Percentiles rank a stretch among this genome's conserved stretches.
phyloP scores from a whole-genome alignment of 1,284 basidiomycete species.

The Hemileia vastatrix region DNA sequence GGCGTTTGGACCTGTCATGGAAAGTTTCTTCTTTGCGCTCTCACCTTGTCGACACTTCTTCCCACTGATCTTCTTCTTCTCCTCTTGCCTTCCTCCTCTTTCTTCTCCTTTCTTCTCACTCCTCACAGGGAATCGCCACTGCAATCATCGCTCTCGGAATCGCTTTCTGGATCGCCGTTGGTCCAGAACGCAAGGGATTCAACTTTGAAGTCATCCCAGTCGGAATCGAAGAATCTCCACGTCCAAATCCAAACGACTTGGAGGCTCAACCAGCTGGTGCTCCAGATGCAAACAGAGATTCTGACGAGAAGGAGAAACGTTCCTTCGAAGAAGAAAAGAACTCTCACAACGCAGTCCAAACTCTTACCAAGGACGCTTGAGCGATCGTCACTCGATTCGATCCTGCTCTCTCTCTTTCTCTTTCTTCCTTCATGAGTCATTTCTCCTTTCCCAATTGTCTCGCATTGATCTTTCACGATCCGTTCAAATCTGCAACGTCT shows the following conservation, averaged over 20 bases:
- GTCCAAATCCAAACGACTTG: background rate
- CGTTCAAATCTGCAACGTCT: no score
- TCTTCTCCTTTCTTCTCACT: background rate
- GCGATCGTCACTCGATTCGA: no score
- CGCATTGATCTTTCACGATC: no score
- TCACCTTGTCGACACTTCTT: background rate
- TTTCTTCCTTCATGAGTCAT: no score
- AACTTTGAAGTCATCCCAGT: constrained; percentile 29
- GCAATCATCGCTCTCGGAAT: constrained; percentile 30
- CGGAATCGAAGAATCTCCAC: background rate
- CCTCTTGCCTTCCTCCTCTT: background rate
- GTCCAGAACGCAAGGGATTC: constrained; percentile 30
- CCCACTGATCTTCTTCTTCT: background rate
- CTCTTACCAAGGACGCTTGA: background rate
- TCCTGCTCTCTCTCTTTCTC: no score
- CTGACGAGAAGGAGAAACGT: background rate
- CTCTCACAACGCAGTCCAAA: background rate
- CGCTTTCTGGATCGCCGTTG: constrained; percentile 26
- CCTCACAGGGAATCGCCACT: constrained; percentile 23
- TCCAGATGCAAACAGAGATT: background rate
- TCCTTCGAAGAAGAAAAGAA: background rate
- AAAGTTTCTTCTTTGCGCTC: no score
- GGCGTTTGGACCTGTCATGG: no score
- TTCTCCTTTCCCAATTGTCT: no score
- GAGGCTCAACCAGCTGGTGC: background rate